A percentile compares a stretch with the other conserved stretches of the same genome.
These are phyloP conservation scores for Diaporthe sp. DNA, from an alignment of 2,329 filamentous ascomycete species.

Conservation along the genomic window DNA sequence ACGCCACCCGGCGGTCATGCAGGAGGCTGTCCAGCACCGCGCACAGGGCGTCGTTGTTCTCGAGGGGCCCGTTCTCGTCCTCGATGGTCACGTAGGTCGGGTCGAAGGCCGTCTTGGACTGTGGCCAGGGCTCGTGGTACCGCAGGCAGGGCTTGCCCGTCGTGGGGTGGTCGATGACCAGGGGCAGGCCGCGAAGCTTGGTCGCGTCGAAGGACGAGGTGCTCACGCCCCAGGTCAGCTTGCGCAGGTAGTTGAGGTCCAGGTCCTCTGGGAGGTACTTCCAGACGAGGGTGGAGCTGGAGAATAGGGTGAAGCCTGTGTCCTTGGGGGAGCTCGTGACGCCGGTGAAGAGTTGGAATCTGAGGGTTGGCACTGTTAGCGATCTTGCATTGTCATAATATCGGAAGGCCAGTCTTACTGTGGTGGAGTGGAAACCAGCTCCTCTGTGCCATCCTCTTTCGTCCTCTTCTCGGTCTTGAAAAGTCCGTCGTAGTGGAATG, in stretches of 20 bases:
- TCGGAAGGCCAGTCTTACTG: slow-evolving; percentile 46
- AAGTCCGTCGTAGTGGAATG: slow-evolving; percentile 69
- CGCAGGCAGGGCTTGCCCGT: slow-evolving; percentile 62
- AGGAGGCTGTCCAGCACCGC: slow-evolving; percentile 56
- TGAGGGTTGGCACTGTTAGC: slow-evolving; percentile 38
- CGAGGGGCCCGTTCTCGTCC: slow-evolving; percentile 14
- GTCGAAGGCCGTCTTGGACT: slow-evolving; percentile 63
- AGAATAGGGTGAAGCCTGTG: slow-evolving; percentile 67
- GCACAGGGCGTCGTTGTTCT: slow-evolving; percentile 45
- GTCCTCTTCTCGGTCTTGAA: slow-evolving; percentile 63
- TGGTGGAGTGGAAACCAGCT: slow-evolving; percentile 57
- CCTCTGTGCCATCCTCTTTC: slow-evolving; percentile 52
- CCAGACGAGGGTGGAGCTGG: slow-evolving; percentile 63
- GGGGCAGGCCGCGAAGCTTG: slow-evolving; percentile 55
- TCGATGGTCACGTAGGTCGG: slow-evolving; percentile 60
- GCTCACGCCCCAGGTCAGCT: slow-evolving; percentile 61
- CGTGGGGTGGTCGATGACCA: slow-evolving; percentile 59
- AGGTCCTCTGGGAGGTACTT: slow-evolving; percentile 55
- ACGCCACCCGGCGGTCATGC: slow-evolving; percentile 63
- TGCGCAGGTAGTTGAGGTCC: slow-evolving; percentile 51
- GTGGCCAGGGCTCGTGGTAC: slow-evolving; percentile 68
- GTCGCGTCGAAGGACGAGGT: slow-evolving; percentile 62
- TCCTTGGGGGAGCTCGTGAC: slow-evolving; percentile 60
- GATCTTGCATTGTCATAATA: no score
- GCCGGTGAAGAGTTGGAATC: slow-evolving; percentile 66